A percentile compares a stretch with the other conserved stretches of the same genome.
phyloP scores from a whole-genome alignment of 192 early-diverging fungal genomes.

The Coemansia interrupta region DNA sequence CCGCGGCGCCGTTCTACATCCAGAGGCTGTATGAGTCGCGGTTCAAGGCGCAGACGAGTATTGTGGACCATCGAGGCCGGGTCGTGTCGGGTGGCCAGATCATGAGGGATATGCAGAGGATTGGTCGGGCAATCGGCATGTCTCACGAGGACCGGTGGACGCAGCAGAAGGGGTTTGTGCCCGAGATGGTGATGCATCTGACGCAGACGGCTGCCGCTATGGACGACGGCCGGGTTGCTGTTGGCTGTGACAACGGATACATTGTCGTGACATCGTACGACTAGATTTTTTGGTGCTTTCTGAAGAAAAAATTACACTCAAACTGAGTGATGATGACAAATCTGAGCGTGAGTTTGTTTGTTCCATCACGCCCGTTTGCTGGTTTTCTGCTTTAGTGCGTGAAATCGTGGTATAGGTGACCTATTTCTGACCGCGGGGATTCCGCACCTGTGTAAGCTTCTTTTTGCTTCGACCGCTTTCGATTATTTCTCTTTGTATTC shows the following conservation, averaged over 20 bases:
- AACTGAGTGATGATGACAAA: no score
- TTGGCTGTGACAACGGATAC: conserved; percentile 46
- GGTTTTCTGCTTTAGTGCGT: not conserved
- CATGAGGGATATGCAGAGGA: conserved; percentile 21
- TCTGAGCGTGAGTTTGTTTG: no score
- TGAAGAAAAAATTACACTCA: no score
- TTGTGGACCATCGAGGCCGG: conserved; percentile 41
- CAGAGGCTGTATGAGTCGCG: conserved; percentile 36
- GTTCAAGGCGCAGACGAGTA: conserved; percentile 14
- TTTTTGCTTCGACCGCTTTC: not conserved
- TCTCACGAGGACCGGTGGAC: not conserved
- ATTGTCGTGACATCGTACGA: conserved; percentile 40
- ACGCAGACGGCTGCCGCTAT: conserved; percentile 17
- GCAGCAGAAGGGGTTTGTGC: conserved; percentile 5
- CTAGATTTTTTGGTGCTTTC: conserved; percentile 6
- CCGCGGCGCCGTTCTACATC: conserved; percentile 32
- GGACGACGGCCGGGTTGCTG: conserved; percentile 33
- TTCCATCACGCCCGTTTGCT: no score
- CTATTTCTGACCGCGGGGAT: not conserved
- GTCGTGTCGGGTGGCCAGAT: conserved; percentile 11
- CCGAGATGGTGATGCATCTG: conserved; percentile 11
- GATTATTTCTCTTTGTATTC: not conserved
- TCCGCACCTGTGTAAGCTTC: not conserved
- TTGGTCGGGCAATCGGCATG: conserved; percentile 9
- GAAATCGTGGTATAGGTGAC: not conserved